Conservation (phyloP, 768 basidiomycete species). For the Pleurotus citrinopileatus region DNA sequence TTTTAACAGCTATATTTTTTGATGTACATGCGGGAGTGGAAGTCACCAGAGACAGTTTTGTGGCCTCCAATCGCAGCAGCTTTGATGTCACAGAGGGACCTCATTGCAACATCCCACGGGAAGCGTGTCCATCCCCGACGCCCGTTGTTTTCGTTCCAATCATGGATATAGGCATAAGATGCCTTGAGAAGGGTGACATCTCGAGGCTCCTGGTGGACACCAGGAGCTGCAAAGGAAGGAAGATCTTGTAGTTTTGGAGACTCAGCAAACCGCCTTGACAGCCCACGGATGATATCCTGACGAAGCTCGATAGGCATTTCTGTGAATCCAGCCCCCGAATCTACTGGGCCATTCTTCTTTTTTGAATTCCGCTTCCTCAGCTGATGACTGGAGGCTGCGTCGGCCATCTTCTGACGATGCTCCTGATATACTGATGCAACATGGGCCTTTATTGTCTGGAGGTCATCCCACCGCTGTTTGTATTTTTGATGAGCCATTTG, state of each 20-base stretch:
- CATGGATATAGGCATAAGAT: constrained; percentile 47
- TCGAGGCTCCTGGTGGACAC: constrained; percentile 22
- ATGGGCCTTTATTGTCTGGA: constrained; percentile 35
- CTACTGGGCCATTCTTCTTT: constrained; percentile 2
- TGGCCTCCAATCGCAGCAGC: constrained; percentile 33
- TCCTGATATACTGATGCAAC: constrained; percentile 30
- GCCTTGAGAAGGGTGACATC: constrained; percentile 32
- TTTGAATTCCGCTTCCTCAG: constrained; percentile 6
- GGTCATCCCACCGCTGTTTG: constrained; percentile 26
- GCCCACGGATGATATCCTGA: constrained; percentile 42
- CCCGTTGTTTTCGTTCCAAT: constrained; percentile 16
- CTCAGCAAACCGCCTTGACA: constrained; percentile 39
- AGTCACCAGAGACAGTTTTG: constrained; percentile 36
- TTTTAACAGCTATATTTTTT: background rate
- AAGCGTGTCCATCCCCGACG: constrained; percentile 33
- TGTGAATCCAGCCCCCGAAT: constrained; percentile 28
- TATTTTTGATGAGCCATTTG: constrained; percentile 15
- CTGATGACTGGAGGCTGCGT: no score
- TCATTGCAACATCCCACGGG: constrained; percentile 49
- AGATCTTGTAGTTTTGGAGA: constrained; percentile 25
- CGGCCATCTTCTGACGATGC: constrained; percentile 15
- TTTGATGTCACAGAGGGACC: constrained; percentile 50
- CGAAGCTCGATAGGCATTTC: constrained; percentile 37
- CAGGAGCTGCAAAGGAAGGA: background rate
- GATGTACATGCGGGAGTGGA: constrained; percentile 36